Evolutionary conservation across 768 basidiomycete genomes (phyloP), one percentile per base, ranked within the genome.

Genomic region (Boletellus ananas): DNA sequence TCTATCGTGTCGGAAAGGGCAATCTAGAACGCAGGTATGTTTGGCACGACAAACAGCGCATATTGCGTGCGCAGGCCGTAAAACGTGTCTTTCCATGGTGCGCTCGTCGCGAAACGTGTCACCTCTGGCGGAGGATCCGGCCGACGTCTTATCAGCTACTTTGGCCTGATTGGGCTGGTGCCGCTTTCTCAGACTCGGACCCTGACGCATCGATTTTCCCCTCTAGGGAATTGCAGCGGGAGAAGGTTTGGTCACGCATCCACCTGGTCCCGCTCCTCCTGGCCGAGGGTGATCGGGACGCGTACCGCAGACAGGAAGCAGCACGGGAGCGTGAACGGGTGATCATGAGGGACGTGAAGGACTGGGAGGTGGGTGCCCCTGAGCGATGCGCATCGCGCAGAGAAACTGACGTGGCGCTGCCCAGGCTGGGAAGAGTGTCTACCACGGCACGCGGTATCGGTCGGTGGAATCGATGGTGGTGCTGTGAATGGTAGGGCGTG

Each of bases 171-270:
- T 71, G 73, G 76, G 74, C 51, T 75, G 73, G 73, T 61, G 59
- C 65, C 66, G 63, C 57, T 54, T 55, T 63, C 66, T 68, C 64
- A 74, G 70, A 74, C 76, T 70, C 69, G 70, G 71, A 73, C 64
- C 60, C 59, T 66, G 56, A 67, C 54, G 42, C 29, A 54, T 42
- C 40, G 37, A 14, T 50, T 64, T 64, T 66, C 65, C 68, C 66
- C 53, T 60, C 61, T 75, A 98, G 95, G 70, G 95, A 99, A 74
- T 77, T 98, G 36, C 77, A 87, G 67, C 80, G 95, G 56, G 95
- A 99, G 74, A 87, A 88, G 71, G 83, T 84, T 33, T 97, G 95
- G 95, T 90, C 94, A 51, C 83, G 95, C 56, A 93, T 99, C 64
- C 85, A 98, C 74, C 80, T 96, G 31, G 85, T 94, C 29, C 96